Evolutionary conservation across 441 rosid genomes (phyloP).

Genomic region (Iberis amara): DNA sequence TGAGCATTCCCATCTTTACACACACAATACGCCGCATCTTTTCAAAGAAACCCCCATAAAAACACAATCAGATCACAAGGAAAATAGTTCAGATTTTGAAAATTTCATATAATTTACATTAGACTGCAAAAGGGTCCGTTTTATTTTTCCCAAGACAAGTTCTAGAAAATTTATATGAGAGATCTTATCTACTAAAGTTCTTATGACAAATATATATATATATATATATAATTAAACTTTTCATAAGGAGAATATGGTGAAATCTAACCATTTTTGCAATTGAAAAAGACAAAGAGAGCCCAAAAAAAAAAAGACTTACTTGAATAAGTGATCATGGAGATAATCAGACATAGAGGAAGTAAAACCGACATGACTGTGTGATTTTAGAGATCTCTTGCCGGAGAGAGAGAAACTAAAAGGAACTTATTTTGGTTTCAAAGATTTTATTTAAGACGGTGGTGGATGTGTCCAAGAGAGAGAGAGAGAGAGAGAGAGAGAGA

Average conservation of each 20-base stretch:
- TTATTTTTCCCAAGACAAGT: no score
- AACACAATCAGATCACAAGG: no score
- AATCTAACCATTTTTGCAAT: conserved; percentile 9
- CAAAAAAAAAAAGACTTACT: conserved; percentile 12
- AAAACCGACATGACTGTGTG: conserved; percentile 25
- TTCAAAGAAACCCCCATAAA: neutral
- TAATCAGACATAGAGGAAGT: conserved; percentile 24
- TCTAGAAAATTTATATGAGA: no score
- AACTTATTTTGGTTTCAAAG: conserved; percentile 1
- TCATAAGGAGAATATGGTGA: neutral
- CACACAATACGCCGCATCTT: conserved; percentile 66
- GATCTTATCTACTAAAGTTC: no score
- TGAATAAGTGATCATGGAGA: conserved; percentile 32
- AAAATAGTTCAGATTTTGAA: neutral
- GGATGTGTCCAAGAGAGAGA: conserved; percentile 4
- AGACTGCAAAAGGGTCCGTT: no score
- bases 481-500: conserved; percentile 26
- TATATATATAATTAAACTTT: neutral
- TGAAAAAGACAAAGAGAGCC: neutral
- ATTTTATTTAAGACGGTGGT: conserved; percentile 7
- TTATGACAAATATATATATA: no score
- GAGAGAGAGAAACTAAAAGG: conserved; percentile 7
- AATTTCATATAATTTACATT: neutral
- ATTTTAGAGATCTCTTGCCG: conserved; percentile 1
- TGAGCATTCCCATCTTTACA: conserved; percentile 70